phyloP scores from a whole-genome alignment of 2,329 filamentous ascomycete genomes.

The Diaporthe sp. region DNA sequence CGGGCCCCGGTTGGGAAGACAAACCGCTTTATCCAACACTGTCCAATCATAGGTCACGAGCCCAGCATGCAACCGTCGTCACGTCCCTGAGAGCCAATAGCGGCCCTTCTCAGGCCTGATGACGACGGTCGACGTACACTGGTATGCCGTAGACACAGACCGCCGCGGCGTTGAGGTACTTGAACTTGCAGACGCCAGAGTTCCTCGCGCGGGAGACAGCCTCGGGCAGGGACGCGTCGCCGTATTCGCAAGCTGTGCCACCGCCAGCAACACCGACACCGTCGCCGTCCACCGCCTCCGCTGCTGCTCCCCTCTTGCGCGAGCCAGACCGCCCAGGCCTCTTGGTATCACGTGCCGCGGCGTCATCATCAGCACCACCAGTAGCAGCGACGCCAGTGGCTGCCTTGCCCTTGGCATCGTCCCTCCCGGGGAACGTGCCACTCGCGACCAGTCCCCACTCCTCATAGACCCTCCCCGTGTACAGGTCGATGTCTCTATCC shows the following conservation, averaged over 20 bases:
- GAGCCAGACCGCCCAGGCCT: constrained; percentile 30
- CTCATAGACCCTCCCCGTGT: constrained; percentile 82
- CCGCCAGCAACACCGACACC: constrained; percentile 41
- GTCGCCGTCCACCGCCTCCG: constrained; percentile 40
- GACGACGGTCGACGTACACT: constrained; percentile 72
- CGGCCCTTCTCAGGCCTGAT: not conserved
- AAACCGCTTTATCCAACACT: not conserved
- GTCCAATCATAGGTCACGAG: not conserved
- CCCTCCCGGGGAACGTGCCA: constrained; percentile 56
- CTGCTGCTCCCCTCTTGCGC: constrained; percentile 38
- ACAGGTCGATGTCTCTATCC: constrained; percentile 95
- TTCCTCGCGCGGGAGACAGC: constrained; percentile 80
- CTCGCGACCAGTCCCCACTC: constrained; percentile 80
- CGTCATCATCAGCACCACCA: constrained; percentile 34
- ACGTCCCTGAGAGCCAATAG: not conserved
- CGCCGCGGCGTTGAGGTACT: constrained; percentile 92
- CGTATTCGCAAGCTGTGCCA: constrained; percentile 43
- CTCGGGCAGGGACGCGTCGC: constrained; percentile 74
- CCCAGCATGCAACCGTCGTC: not conserved
- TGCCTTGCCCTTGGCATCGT: constrained; percentile 43
- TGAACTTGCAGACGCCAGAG: constrained; percentile 77
- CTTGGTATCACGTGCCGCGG: constrained; percentile 3
- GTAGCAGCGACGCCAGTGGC: constrained; percentile 36
- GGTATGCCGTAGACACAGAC: constrained; percentile 96
- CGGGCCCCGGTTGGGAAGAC: not conserved